A percentile compares a stretch with the other conserved stretches of the same genome.
Evolutionary conservation across 2,329 filamentous ascomycete genomes (phyloP).

Genomic region (Sporothrix euskadiensis): DNA sequence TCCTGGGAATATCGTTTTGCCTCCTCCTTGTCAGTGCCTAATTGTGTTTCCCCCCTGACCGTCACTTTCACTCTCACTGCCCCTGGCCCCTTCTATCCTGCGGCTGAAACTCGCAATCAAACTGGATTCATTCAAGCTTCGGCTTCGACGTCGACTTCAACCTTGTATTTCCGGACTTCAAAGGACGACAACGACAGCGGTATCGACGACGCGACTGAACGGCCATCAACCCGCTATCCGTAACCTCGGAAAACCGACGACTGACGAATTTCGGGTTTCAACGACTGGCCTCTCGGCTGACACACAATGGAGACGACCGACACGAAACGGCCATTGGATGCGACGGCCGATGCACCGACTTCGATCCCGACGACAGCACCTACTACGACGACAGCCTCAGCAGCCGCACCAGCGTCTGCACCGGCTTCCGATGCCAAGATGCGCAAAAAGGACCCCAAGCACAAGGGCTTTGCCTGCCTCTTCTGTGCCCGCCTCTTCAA

Average conservation of each 20-base stretch:
- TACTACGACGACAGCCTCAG: not conserved
- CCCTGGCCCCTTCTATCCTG: not conserved
- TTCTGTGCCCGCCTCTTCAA: slow-evolving; percentile 19
- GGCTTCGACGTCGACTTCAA: not conserved
- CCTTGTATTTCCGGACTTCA: not conserved
- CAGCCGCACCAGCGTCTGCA: not conserved
- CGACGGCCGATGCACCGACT: not conserved
- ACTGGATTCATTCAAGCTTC: not conserved
- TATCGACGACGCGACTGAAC: not conserved
- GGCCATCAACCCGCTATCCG: too few species aligned
- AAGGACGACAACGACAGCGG: not conserved
- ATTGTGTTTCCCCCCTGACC: not conserved
- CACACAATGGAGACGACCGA: not conserved
- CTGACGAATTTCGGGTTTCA: not conserved
- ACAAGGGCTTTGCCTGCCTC: slow-evolving; percentile 14
- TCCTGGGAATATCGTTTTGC: too few species aligned
- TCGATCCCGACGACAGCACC: not conserved
- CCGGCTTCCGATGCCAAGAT: not conserved
- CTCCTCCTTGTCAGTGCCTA: not conserved
- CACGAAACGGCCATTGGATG: not conserved
- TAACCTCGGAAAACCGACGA: too few species aligned
- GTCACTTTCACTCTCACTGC: not conserved
- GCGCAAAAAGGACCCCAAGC: not conserved
- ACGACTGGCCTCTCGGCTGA: not conserved
- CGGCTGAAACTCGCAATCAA: not conserved